These are phyloP conservation scores for Cyberlindnera saturnus DNA, from an alignment of 805 yeast species.

Conservation along the genomic window DNA sequence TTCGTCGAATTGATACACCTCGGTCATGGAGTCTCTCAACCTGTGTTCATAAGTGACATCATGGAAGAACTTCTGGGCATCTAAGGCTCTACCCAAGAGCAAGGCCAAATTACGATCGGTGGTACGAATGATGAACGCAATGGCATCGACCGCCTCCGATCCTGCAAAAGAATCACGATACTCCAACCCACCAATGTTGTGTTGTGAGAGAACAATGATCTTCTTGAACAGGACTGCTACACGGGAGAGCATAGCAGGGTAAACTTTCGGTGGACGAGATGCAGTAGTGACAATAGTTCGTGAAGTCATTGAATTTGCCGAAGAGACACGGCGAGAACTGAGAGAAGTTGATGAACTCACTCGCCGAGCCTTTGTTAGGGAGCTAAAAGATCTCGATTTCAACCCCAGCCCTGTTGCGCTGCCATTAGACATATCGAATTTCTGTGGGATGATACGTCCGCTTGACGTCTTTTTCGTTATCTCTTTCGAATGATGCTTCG, in stretches of 20 bases:
- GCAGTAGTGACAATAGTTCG: conserved; percentile 44
- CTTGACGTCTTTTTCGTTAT: conserved; percentile 33
- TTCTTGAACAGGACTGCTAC: conserved; percentile 79
- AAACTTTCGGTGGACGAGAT: conserved; percentile 56
- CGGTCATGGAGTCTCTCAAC: conserved; percentile 78
- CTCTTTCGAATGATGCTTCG: conserved; percentile 28
- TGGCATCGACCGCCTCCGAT: conserved; percentile 86
- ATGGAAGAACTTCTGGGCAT: conserved; percentile 90
- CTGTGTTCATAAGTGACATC: conserved; percentile 95
- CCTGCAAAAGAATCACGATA: conserved; percentile 94
- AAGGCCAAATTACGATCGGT: conserved; percentile 89
- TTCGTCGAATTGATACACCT: conserved; percentile 79
- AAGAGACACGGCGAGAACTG: conserved; percentile 19
- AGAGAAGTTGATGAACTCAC: conserved; percentile 21
- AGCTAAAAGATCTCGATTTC: conserved; percentile 42
- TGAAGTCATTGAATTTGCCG: conserved; percentile 18
- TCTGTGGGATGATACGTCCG: conserved; percentile 42
- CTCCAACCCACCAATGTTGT: conserved; percentile 84
- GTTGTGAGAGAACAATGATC: conserved; percentile 62
- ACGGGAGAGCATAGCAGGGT: conserved; percentile 83
- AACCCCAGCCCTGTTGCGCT: conserved; percentile 29
- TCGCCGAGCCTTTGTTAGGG: conserved; percentile 25
- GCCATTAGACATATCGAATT: conserved; percentile 29
- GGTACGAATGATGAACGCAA: conserved; percentile 79
- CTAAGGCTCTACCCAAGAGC: conserved; percentile 82